Percentiles rank a stretch among this genome's conserved stretches.
Evolutionary conservation across 129 eudicot species (phyloP).

Genomic region (Chrysanthemum makinoi): DNA sequence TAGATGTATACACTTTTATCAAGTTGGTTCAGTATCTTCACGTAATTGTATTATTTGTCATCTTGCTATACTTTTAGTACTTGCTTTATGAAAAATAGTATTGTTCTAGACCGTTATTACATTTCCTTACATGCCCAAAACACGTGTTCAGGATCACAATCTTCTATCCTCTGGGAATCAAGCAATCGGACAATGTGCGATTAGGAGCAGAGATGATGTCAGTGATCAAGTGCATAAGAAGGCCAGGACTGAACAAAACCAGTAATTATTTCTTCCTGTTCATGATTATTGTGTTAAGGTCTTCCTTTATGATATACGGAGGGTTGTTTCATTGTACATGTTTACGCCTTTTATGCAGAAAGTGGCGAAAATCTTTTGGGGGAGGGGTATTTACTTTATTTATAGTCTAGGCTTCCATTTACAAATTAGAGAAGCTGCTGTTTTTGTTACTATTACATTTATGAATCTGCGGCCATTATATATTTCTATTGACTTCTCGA

Average conservation of each 20-base stretch:
- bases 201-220: constrained; percentile 27
- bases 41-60: too few species aligned
- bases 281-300: constrained; percentile 11
- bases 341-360: constrained; percentile 10
- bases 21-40: too few species aligned
- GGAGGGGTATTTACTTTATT: constrained; percentile 12
- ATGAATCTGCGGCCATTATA: constrained; percentile 4
- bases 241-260: constrained; percentile 29
- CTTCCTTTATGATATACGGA: not conserved
- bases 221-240: constrained; percentile 42
- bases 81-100: not conserved
- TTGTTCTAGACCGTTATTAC: not conserved
- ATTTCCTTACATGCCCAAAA: not conserved
- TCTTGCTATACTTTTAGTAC: not conserved
- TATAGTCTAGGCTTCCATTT: constrained; percentile 29
- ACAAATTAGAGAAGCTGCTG: constrained; percentile 36
- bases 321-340: constrained; percentile 30
- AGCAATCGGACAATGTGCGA: constrained; percentile 23
- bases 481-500: not conserved
- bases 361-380: constrained; percentile 11
- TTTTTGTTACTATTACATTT: constrained; percentile 3
- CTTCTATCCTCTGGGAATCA: constrained; percentile 30
- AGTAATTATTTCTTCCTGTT: constrained; percentile 24
- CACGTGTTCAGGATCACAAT: constrained; percentile 36
- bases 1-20: too few species aligned